Evolutionary conservation across 192 early-diverging fungal species (phyloP).

Genomic region (Linderina pennispora): DNA sequence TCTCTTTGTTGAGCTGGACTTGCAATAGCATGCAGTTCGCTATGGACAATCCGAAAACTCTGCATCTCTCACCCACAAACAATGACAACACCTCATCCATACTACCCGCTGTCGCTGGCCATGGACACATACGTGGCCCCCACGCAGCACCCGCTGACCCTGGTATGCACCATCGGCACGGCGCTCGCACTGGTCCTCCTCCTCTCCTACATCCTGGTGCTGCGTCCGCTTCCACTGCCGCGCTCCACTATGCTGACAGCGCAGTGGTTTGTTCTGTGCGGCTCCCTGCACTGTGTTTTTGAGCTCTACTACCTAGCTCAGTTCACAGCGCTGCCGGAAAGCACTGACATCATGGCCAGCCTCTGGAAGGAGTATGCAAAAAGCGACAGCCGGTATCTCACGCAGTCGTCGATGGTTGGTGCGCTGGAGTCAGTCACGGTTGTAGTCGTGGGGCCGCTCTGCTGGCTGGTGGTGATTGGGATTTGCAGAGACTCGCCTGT

Average conservation of each 20-base stretch:
- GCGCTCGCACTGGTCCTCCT: conserved; percentile 3
- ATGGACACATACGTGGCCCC: conserved; percentile 25
- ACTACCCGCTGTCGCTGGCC: conserved; percentile 27
- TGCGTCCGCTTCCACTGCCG: conserved; percentile 4
- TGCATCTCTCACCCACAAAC: too few relatives aligned
- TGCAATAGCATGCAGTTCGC: too few relatives aligned
- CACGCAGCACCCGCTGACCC: conserved; percentile 5
- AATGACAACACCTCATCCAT: conserved; percentile 37
- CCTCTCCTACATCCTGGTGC: background rate
- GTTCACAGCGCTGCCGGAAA: conserved; percentile 36
- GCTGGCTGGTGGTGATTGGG: conserved; percentile 15
- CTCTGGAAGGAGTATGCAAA: conserved; percentile 73
- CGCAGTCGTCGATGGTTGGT: conserved; percentile 46
- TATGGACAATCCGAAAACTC: too few relatives aligned
- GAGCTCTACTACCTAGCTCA: conserved; percentile 62
- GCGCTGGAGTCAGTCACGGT: conserved; percentile 60
- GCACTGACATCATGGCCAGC: conserved; percentile 40
- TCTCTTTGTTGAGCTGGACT: too few relatives aligned
- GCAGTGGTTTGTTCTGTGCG: conserved; percentile 59
- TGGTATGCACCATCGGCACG: conserved; percentile 13
- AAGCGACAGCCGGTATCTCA: conserved; percentile 64
- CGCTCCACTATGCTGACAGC: conserved; percentile 36
- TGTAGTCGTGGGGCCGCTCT: conserved; percentile 27
- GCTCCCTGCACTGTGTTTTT: conserved; percentile 52
- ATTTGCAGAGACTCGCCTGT: conserved; percentile 18